Evolutionary conservation across 352 stramenopile species (phyloP).

Genomic region (Globisporangium orthogonon): DNA sequence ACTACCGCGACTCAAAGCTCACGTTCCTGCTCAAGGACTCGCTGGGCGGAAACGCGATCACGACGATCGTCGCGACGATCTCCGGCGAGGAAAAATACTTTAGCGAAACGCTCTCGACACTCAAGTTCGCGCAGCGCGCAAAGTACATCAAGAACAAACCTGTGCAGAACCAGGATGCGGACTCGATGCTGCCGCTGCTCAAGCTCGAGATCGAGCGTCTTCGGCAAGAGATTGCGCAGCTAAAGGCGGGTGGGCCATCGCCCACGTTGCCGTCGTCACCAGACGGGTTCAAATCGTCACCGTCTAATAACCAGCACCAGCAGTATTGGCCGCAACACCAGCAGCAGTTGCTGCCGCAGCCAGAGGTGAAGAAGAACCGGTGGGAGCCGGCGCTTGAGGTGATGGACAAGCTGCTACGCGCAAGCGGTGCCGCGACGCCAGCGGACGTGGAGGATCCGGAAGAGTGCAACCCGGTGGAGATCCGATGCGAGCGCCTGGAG

Average conservation of each 20-base stretch:
- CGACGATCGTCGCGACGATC: conserved; percentile 79
- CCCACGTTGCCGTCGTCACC: neutral
- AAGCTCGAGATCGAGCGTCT: conserved; percentile 74
- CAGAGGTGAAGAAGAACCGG: conserved; percentile 45
- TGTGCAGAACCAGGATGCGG: conserved; percentile 80
- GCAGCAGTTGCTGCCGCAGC: conserved; percentile 10
- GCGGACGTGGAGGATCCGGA: conserved; percentile 31
- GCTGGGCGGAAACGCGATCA: conserved; percentile 83
- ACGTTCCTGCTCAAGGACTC: conserved; percentile 85
- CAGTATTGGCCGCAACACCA: conserved; percentile 7
- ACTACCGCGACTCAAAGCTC: conserved; percentile 84
- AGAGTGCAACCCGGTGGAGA: conserved; percentile 32
- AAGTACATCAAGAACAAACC: conserved; percentile 89
- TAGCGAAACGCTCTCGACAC: conserved; percentile 78
- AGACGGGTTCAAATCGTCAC: conserved; percentile 8
- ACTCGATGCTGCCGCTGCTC: conserved; percentile 63
- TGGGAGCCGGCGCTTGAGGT: conserved; percentile 78
- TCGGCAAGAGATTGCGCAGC: conserved; percentile 46
- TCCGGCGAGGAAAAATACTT: conserved; percentile 81
- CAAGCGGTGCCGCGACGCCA: conserved; percentile 42
- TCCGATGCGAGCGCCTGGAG: conserved; percentile 64
- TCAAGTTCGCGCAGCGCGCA: conserved; percentile 85
- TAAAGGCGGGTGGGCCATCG: conserved; percentile 11
- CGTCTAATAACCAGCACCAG: conserved; percentile 4
- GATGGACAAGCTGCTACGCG: conserved; percentile 66